Conservation (phyloP, 495 filamentous ascomycete genomes). For the Cetradonia linearis region DNA sequence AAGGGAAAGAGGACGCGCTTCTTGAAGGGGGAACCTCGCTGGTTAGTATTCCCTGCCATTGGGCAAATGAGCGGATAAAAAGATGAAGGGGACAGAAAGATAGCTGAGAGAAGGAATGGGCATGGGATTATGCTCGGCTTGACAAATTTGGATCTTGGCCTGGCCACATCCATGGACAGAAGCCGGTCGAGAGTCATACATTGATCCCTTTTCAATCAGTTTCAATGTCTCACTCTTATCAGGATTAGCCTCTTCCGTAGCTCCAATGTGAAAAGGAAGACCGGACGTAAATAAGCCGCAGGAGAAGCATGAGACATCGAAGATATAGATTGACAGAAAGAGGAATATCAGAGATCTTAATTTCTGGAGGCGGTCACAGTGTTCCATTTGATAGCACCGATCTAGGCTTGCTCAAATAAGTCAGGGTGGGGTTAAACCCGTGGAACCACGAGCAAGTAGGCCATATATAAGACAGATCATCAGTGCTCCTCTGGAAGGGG, state of each 20-base stretch:
- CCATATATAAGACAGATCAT: neutral
- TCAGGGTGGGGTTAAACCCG: no score
- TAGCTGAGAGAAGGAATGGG: neutral
- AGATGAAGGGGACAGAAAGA: neutral
- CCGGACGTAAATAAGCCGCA: neutral
- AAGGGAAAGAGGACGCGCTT: conserved; percentile 15
- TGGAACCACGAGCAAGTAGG: neutral
- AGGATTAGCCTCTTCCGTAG: neutral
- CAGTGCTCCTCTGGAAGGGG: neutral
- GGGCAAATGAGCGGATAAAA: neutral
- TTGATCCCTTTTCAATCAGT: neutral
- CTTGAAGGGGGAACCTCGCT: neutral
- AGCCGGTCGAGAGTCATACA: neutral
- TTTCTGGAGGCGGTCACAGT: no score
- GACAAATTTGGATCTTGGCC: neutral
- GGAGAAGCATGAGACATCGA: neutral
- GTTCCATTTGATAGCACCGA: no score
- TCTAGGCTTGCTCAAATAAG: no score
- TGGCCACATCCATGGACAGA: neutral
- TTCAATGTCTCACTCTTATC: neutral
- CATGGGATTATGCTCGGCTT: neutral
- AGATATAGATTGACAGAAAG: no score
- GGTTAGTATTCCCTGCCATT: neutral
- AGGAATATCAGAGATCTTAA: no score
- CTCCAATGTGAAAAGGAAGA: neutral